Evolutionary conservation across 2,329 filamentous ascomycete species (phyloP).

Genomic region (Colletotrichum sansevieriae): DNA sequence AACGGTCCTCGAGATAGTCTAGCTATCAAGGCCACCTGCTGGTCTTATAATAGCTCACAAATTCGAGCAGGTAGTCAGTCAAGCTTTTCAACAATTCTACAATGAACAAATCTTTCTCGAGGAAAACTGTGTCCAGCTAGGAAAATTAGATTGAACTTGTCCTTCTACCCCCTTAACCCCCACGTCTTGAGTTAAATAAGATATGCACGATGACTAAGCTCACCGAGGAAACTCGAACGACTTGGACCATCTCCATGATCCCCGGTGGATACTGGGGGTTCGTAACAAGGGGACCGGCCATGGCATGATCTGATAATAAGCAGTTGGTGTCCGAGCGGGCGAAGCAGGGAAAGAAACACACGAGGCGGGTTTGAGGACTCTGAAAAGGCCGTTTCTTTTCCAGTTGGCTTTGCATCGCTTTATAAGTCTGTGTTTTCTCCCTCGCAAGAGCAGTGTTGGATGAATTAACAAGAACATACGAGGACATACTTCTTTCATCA

Average conservation of each 20-base stretch:
- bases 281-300: slow-evolving; percentile 17
- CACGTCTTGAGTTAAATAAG: slow-evolving; percentile 5
- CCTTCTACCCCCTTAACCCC: not conserved
- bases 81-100: too few species aligned
- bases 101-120: not conserved
- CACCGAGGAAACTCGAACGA: slow-evolving; percentile 28
- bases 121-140: not conserved
- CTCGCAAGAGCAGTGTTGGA: not conserved
- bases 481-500: slow-evolving; percentile 2
- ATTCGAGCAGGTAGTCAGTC: too few species aligned
- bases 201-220: slow-evolving; percentile 35
- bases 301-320: slow-evolving; percentile 31
- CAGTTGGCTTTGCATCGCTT: not conserved
- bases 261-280: slow-evolving; percentile 24
- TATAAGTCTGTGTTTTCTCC: slow-evolving; percentile 10
- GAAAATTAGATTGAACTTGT: not conserved
- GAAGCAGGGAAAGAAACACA: not conserved
- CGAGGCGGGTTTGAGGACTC: not conserved
- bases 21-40: too few species aligned
- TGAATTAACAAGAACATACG: not conserved
- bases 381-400: not conserved
- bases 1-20: too few species aligned
- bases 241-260: slow-evolving; percentile 8
- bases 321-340: slow-evolving; percentile 14
- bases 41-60: too few species aligned